These are phyloP conservation scores for Candida tropicalis DNA, from an alignment of 1,139 yeast genomes.

Conservation along the genomic window DNA sequence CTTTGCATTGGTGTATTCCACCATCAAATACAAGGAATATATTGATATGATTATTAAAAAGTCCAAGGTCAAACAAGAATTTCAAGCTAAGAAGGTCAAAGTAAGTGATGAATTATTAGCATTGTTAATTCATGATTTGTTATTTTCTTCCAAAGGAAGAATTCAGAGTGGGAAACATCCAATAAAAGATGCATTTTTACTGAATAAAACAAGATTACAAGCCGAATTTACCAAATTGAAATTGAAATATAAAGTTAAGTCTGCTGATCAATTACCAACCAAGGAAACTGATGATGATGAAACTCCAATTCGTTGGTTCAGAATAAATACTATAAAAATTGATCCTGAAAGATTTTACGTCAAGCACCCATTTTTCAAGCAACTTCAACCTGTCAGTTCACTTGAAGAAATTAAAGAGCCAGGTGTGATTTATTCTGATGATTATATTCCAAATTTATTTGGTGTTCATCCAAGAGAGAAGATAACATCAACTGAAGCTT, in stretches of 20 bases:
- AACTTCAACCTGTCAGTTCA: constrained; percentile 50
- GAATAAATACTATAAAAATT: constrained; percentile 63
- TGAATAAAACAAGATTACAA: constrained; percentile 75
- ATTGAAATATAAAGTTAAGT: constrained; percentile 60
- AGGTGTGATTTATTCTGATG: constrained; percentile 71
- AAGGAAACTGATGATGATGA: constrained; percentile 49
- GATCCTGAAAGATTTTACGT: constrained; percentile 43
- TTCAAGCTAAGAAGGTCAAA: constrained; percentile 34
- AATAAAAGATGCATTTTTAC: constrained; percentile 76
- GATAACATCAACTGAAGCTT: constrained; percentile 65
- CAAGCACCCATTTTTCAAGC: constrained; percentile 40
- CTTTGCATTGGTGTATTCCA: constrained; percentile 79
- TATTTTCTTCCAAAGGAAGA: constrained; percentile 75
- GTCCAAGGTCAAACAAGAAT: constrained; percentile 56
- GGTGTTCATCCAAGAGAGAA: constrained; percentile 81
- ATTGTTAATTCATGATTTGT: constrained; percentile 77
- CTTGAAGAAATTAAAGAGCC: constrained; percentile 47
- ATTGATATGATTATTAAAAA: constrained; percentile 64
- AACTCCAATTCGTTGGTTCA: constrained; percentile 88
- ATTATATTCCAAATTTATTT: constrained; percentile 68
- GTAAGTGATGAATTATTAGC: constrained; percentile 53
- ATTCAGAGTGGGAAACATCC: constrained; percentile 91
- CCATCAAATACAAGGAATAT: constrained; percentile 68
- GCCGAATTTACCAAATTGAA: constrained; percentile 83
- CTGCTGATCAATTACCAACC: constrained; percentile 37